Evolutionary conservation across 2,329 filamentous ascomycete species (phyloP).

Genomic region (Ophiostoma novo-ulmi): DNA sequence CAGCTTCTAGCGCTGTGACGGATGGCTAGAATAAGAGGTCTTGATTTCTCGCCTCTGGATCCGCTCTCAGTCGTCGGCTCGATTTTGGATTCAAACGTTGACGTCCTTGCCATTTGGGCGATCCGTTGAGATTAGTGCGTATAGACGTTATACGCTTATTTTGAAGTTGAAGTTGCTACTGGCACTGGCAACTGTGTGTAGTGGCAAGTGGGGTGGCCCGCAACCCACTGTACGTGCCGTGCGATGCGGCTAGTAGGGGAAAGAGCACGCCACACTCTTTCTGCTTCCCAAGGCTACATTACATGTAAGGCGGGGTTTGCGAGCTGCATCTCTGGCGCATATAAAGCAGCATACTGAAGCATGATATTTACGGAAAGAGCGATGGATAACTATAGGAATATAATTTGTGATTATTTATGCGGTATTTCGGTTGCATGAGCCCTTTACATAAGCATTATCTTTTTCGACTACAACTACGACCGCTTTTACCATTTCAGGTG

Average conservation of each 20-base stretch:
- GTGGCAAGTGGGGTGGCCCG: not conserved
- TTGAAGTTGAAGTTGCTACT: not conserved
- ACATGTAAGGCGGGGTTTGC: conserved; percentile 1
- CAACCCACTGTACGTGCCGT: not conserved
- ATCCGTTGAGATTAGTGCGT: not conserved
- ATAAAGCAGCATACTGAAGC: not conserved
- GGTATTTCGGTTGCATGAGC: too few relatives aligned
- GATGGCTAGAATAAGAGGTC: not conserved
- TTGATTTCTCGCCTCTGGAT: conserved; percentile 7
- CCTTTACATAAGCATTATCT: not conserved
- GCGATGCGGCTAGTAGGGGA: not conserved
- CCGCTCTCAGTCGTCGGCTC: not conserved
- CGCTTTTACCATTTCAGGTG: not conserved
- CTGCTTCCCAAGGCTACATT: not conserved
- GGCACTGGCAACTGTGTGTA: not conserved
- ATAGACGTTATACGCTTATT: not conserved
- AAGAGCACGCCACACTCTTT: conserved; percentile 8
- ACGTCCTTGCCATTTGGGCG: not conserved
- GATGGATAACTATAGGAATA: not conserved
- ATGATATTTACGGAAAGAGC: not conserved
- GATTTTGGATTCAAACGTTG: not conserved
- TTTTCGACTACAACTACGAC: not conserved
- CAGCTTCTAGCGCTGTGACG: not conserved
- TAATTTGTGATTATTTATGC: not conserved
- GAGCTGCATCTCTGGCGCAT: conserved; percentile 1